Base-by-base conservation (phyloP, 2,329 filamentous ascomycete species). In the Diaporthe helianthi region DNA sequence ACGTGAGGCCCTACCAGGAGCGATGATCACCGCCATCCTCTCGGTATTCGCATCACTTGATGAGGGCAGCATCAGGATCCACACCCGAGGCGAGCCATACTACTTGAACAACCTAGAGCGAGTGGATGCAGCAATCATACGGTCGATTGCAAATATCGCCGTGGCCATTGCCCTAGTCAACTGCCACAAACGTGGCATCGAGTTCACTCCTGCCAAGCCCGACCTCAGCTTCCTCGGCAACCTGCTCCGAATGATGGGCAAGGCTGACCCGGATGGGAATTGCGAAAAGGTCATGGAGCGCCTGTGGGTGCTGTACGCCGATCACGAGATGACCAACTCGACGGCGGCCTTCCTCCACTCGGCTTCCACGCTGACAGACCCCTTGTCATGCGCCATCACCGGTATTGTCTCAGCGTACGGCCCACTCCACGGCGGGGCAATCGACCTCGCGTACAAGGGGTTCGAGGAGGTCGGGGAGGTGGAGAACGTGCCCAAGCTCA, bases 261-360 rank as follows among this genome's bases (percentile, higher is more conserved):
- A 85, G 65, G 79, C 85, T 2, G 83, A 84, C 8, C n/a, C n/a
- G n/a, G n/a, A n/a, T n/a, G 79, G 79, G 1, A 73, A 76, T 17
- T 82, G 83, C 22, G 83, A 83, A 60, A 82, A 80, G 71, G 81
- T 81, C 22, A 77, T 88, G n/a, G 83, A 87, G 65, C 80, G 81
- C 6, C 79, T 88, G 4, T 86, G 86, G 73, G 83, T 87, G 66
- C 80, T 88, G 24, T 85, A 87, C 71, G 83, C 85, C 2, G 86
- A 89, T 73, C 86, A 89, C 73, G 86, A 87, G 70, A 85, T 89
- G 75, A 87, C 87, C 71, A 83, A 85, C 73, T 85, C 84, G 1
- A 87, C 85, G 0, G 85, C 86, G 3, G 84, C 86, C 1, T 81
- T 87, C 31, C 78, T 88, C 10, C 84, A 87, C 69, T 84, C 87